Evolutionary conservation across 805 yeast species (phyloP).

Genomic region (Candida krabiensis): DNA sequence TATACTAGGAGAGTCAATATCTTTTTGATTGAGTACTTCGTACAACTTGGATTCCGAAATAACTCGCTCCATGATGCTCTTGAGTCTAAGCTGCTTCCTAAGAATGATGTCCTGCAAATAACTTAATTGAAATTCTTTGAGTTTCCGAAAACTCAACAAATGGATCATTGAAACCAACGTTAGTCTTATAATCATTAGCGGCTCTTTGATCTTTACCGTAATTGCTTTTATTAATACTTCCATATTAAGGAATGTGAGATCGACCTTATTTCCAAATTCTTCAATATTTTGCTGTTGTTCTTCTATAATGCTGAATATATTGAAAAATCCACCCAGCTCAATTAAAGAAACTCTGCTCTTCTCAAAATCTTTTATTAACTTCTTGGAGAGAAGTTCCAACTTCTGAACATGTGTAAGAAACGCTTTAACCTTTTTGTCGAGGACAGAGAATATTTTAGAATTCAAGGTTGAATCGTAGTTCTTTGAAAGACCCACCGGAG

Average conservation of each 20-base stretch:
- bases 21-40: constrained; percentile 23
- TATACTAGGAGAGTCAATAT: constrained; percentile 34
- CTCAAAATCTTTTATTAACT: constrained; percentile 41
- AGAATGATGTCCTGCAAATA: constrained; percentile 38
- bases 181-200: constrained; percentile 47
- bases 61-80: constrained; percentile 26
- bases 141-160: constrained; percentile 48
- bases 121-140: constrained; percentile 50
- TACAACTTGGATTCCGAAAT: constrained; percentile 25
- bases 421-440: constrained; percentile 23
- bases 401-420: constrained; percentile 18
- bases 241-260: constrained; percentile 47
- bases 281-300: constrained; percentile 39
- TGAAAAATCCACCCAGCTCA: constrained; percentile 57
- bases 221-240: constrained; percentile 43
- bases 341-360: constrained; percentile 39
- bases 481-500: constrained; percentile 31
- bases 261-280: constrained; percentile 53
- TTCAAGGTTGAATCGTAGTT: constrained; percentile 28
- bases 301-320: constrained; percentile 52
- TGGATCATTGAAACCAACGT: constrained; percentile 44
- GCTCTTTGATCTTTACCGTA: constrained; percentile 48
- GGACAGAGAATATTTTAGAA: constrained; percentile 24
- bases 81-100: constrained; percentile 38
- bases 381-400: constrained; percentile 39